phyloP scores from a whole-genome alignment of 202 grass and related monocot genomes.

The Brachypodium distachyon region DNA sequence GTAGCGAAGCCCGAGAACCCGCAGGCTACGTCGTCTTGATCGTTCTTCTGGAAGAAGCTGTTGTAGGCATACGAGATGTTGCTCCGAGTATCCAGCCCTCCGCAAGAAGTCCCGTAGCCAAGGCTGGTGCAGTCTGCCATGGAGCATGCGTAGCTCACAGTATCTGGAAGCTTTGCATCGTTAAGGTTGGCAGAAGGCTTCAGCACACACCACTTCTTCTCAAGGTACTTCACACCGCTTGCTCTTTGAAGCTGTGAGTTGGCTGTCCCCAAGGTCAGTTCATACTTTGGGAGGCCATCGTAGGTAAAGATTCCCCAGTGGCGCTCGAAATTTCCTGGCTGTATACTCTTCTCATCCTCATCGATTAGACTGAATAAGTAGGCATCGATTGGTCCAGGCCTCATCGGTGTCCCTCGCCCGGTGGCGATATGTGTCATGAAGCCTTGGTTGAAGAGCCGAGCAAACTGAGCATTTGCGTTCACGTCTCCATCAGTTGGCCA shows the following conservation, averaged over 20 bases:
- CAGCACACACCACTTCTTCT: slow-evolving; percentile 88
- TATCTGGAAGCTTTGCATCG: slow-evolving; percentile 37
- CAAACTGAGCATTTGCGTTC: slow-evolving; percentile 70
- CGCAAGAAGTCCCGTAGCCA: slow-evolving; percentile 84
- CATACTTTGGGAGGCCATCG: slow-evolving; percentile 80
- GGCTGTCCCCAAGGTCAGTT: slow-evolving; percentile 34
- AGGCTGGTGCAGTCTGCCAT: slow-evolving; percentile 89
- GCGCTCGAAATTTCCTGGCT: slow-evolving; percentile 91
- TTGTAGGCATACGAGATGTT: slow-evolving; percentile 95
- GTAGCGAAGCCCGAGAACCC: slow-evolving; percentile 65
- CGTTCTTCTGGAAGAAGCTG: slow-evolving; percentile 92
- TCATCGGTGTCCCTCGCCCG: slow-evolving; percentile 67
- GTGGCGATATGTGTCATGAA: slow-evolving; percentile 70
- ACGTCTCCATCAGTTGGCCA: slow-evolving; percentile 89
- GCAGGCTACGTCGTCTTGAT: slow-evolving; percentile 89
- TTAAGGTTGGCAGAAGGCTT: slow-evolving; percentile 56
- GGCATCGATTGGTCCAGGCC: slow-evolving; percentile 60
- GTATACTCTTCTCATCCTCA: slow-evolving; percentile 97
- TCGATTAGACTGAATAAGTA: slow-evolving; percentile 97
- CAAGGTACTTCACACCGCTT: slow-evolving; percentile 62
- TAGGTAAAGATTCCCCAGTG: slow-evolving; percentile 96
- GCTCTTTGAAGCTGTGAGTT: slow-evolving; percentile 48
- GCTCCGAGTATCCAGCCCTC: slow-evolving; percentile 50
- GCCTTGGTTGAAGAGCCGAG: slow-evolving; percentile 85
- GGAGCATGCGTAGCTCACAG: slow-evolving; percentile 63